Evolutionary conservation across 208 protist species (phyloP).

Genomic region (Porcisia deanei): DNA sequence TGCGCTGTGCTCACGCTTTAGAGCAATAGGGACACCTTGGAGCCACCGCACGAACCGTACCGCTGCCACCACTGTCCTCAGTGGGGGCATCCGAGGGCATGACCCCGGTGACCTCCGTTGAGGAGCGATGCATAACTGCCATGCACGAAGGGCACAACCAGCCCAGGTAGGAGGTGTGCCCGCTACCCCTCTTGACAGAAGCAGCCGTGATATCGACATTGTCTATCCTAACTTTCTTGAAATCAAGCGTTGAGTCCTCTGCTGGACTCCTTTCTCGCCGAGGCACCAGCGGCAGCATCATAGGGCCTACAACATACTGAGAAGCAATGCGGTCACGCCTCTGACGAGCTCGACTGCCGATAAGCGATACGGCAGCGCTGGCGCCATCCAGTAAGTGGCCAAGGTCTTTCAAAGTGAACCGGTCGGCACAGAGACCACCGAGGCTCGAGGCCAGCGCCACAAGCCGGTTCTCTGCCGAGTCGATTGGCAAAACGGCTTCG

Average conservation of each 20-base stretch:
- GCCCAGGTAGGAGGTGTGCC: constrained; percentile 40
- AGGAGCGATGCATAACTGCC: constrained; percentile 45
- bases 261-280: neutral
- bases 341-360: constrained; percentile 7
- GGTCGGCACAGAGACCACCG: constrained; percentile 35
- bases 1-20: neutral
- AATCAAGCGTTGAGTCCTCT: neutral
- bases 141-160: constrained; percentile 80
- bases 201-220: neutral
- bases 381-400: constrained; percentile 38
- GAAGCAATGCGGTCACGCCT: constrained; percentile 58
- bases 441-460: constrained; percentile 38
- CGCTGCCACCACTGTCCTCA: constrained; percentile 10
- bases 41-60: neutral
- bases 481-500: constrained; percentile 19
- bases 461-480: constrained; percentile 29
- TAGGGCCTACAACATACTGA: constrained; percentile 56
- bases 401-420: constrained; percentile 34
- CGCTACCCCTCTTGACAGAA: neutral
- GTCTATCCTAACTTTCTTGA: constrained; percentile 2
- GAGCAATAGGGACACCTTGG: constrained; percentile 40
- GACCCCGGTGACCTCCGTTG: constrained; percentile 25
- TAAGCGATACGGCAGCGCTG: constrained; percentile 2
- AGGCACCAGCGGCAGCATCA: constrained; percentile 41
- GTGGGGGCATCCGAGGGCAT: constrained; percentile 1